Evolutionary conservation across 306 rosid genomes (phyloP), one percentile per base, ranked within the genome.

Genomic region (Prunus dulcis): DNA sequence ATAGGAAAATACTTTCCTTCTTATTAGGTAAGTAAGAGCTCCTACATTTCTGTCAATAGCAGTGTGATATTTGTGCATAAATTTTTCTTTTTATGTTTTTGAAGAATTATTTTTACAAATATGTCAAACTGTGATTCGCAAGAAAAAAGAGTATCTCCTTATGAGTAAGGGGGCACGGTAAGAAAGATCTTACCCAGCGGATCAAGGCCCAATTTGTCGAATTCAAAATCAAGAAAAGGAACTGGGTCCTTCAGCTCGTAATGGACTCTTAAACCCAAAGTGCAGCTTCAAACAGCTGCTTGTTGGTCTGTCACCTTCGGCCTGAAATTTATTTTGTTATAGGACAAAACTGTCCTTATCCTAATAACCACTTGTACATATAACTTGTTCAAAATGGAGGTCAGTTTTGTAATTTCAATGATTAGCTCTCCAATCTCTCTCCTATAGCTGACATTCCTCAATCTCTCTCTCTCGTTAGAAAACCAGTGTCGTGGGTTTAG

Each of bases 61-160:
- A 5, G 7, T 32, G 38, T 32, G 1, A 32, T 1, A 32, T 32
- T 7, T 32, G 38, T 5, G 7, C 7, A 32, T 32, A 32, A 32
- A 5, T 32, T 32, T 5, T 32, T 32, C 38, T 5, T 5, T 5
- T 32, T 32, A 5, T 32, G 6, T 32, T 32, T 32, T 32, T 32
- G 38, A 32, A 5, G 38, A 32, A 32, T 32, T 32, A 32, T 32
- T 32, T 32, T 32, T 32, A 0, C 38, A 32, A 5, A 32, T 32
- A 0, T 32, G 0, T 32, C 1, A 32, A 32, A 32, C 0, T 32
- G 38, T 5, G 0, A 32, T 32, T 32, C 1, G 0, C 0, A 5
- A 5, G 0, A 32, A 5, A 5, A 1, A 32, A 0, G 38, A 32
- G 38, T 1, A 32, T 32, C 34, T 4, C 5, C 34, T 3, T 30